These are phyloP conservation scores for Alternaria sp. DNA, from an alignment of 2,329 filamentous ascomycete genomes.

Conservation along the genomic window DNA sequence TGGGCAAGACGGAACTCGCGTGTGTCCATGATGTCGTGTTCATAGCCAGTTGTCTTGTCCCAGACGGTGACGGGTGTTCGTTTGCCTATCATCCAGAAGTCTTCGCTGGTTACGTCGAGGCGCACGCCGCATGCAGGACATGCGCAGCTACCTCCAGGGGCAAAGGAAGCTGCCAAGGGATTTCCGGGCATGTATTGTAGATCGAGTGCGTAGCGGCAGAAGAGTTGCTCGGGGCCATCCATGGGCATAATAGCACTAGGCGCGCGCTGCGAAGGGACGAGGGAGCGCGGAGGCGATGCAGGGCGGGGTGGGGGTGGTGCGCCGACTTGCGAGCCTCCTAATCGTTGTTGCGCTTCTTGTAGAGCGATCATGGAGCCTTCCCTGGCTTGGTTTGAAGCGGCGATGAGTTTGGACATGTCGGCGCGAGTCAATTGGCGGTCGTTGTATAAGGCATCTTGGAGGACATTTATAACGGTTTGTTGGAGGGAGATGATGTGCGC, in stretches of 20 bases:
- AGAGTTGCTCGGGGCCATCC: conserved; percentile 30
- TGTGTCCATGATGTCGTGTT: conserved; percentile 44
- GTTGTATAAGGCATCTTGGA: conserved; percentile 52
- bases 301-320: conserved; percentile 11
- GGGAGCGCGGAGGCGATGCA: conserved; percentile 25
- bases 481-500: conserved; percentile 52
- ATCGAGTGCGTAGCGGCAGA: conserved; percentile 45
- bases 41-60: conserved; percentile 28
- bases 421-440: conserved; percentile 47
- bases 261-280: conserved; percentile 34
- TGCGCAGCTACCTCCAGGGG: conserved; percentile 36
- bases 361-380: conserved; percentile 50
- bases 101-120: conserved; percentile 38
- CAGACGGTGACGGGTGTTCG: conserved; percentile 33
- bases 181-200: conserved; percentile 40
- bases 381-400: conserved; percentile 51
- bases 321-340: conserved; percentile 18
- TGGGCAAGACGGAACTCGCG: conserved; percentile 45
- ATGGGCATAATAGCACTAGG: conserved; percentile 24
- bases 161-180: conserved; percentile 40
- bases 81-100: conserved; percentile 49
- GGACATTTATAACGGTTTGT: conserved; percentile 52
- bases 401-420: conserved; percentile 50
- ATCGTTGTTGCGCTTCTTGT: conserved; percentile 42
- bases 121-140: conserved; percentile 39